Conservation (phyloP, 2,329 filamentous ascomycete species). For the Saccharata proteae region DNA sequence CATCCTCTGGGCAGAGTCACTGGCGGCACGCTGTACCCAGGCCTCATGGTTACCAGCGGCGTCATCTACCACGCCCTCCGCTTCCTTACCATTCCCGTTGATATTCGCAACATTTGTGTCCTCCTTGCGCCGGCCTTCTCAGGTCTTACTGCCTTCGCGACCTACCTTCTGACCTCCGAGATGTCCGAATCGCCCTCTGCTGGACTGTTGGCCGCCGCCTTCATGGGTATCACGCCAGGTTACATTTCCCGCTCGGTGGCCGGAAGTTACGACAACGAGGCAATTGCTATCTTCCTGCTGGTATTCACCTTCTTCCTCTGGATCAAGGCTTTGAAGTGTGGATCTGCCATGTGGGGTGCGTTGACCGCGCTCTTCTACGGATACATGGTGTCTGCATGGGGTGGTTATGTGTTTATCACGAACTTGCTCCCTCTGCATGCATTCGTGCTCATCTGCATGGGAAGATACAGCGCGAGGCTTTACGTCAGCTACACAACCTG, state of each 20-base stretch:
- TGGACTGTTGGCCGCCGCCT: slow-evolving; percentile 81
- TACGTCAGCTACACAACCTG: slow-evolving; percentile 97
- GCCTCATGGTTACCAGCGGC: slow-evolving; percentile 97
- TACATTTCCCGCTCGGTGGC: slow-evolving; percentile 98
- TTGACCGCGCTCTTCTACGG: slow-evolving; percentile 93
- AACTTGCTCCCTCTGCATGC: slow-evolving; percentile 90
- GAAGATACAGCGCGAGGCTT: slow-evolving; percentile 81
- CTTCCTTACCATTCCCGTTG: slow-evolving; percentile 78
- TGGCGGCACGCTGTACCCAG: slow-evolving; percentile 95
- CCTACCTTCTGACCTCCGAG: slow-evolving; percentile 92
- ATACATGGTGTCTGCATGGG: slow-evolving; percentile 99
- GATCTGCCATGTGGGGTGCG: slow-evolving; percentile 92
- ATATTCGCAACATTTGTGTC: slow-evolving; percentile 98
- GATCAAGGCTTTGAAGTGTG: slow-evolving; percentile 96
- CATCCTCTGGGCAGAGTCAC: slow-evolving; percentile 96
- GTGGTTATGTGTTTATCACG: slow-evolving; percentile 98
- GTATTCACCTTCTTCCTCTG: slow-evolving; percentile 98
- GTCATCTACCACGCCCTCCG: slow-evolving; percentile 90
- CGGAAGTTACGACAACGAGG: slow-evolving; percentile 98
- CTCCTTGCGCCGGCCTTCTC: slow-evolving; percentile 91
- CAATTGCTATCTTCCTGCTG: slow-evolving; percentile 95
- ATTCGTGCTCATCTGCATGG: slow-evolving; percentile 93
- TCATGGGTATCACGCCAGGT: slow-evolving; percentile 95
- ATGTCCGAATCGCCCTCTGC: slow-evolving; percentile 94
- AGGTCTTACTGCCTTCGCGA: slow-evolving; percentile 80